These are phyloP conservation scores for Theileria luwenshuni DNA, from an alignment of 169 alveolate genomes.

Conservation along the genomic window DNA sequence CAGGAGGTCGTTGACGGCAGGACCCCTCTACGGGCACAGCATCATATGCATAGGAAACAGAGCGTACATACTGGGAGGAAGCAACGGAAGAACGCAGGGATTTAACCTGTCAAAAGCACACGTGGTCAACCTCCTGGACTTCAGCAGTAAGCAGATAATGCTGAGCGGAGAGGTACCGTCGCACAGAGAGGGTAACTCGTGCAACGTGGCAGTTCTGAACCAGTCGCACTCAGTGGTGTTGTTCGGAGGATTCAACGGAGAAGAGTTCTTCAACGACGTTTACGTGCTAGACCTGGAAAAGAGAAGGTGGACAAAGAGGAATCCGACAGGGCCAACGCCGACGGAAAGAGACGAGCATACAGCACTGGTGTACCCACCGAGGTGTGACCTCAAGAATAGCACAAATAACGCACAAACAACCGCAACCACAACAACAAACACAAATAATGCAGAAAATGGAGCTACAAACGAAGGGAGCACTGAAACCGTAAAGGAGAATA, in stretches of 20 bases:
- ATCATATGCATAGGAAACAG: conserved; percentile 81
- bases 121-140: conserved; percentile 79
- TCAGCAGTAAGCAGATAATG: conserved; percentile 77
- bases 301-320: conserved; percentile 71
- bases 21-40: conserved; percentile 82
- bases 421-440: conserved; percentile 67
- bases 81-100: conserved; percentile 76
- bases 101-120: conserved; percentile 77
- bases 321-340: conserved; percentile 77
- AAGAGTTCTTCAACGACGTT: conserved; percentile 79
- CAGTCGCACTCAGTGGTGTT: conserved; percentile 76
- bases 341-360: conserved; percentile 85
- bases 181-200: conserved; percentile 83
- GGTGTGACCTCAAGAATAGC: conserved; percentile 66
- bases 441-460: neutral
- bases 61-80: conserved; percentile 86
- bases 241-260: conserved; percentile 85
- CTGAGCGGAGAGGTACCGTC: conserved; percentile 82
- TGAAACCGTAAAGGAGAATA: conserved; percentile 3
- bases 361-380: conserved; percentile 84
- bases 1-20: conserved; percentile 73
- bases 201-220: conserved; percentile 77
- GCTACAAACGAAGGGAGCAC: neutral
- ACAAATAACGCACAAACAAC: conserved; percentile 59
- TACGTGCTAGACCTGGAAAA: conserved; percentile 81